Evolutionary conservation across 2,329 filamentous ascomycete species (phyloP), one percentile per base, ranked within the genome.

Genomic region (Lachnellula arida): DNA sequence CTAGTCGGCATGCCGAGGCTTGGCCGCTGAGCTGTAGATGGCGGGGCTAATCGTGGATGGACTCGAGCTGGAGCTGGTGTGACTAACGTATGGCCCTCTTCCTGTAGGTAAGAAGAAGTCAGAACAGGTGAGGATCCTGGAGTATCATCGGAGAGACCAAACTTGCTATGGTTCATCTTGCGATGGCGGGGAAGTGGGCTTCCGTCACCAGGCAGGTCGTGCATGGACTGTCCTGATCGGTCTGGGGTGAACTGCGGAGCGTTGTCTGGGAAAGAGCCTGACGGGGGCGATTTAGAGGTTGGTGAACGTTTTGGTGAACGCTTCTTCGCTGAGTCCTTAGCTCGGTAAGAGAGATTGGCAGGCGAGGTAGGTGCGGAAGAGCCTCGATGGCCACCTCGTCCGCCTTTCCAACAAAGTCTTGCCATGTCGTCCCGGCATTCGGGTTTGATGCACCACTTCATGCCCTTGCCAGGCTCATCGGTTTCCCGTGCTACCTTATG

Each of bases 391-490:
- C 83, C 84, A 49, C 84, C 82, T 46, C 81, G 78, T 17, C 84
- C 83, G 17, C 82, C 79, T 54, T 81, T 79, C 64, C 76, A 81
- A 44, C 60, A 60, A 42, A 57, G 59, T 49, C 59, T 88, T 57
- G 91, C 81, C 78, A 97, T 96, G 52, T 96, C 93, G 17, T 97
- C 90, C 49, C 88, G 85, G 62, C 87, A 82, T 60, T 95, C 89
- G 1, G 89, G 81, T 4, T 90, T 85, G 67, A 99, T 92, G 72
- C 93, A 90, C 94, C 94, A 99, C 71, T 97, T 97, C 91, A 97
- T 97, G 28, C 94, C 94, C 71, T 99, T 99, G 12, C 94, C 94
- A 22, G 94, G 94, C 70, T 99, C 94, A 65, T 97, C 91, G 0
- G 91, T 96, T 15, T 89, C 87, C 47, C 94, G 86, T 3, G 94